Evolutionary conservation across 2,329 filamentous ascomycete species (phyloP).

Genomic region (Didymosphaeria variabile): DNA sequence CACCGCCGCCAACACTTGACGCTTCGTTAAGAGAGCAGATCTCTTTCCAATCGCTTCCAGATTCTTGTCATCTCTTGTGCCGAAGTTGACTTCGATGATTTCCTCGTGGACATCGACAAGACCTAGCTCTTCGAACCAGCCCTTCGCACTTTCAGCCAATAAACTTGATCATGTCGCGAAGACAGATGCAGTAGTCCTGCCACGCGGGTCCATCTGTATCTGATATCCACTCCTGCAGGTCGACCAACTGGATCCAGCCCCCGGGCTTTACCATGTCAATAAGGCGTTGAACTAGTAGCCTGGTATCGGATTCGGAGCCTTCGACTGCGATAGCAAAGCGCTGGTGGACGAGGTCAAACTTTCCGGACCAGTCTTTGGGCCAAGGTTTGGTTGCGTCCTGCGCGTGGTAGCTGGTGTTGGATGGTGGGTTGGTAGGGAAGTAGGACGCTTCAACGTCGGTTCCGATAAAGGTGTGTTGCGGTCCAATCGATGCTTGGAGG

Average conservation of each 20-base stretch:
- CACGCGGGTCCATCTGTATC: neutral
- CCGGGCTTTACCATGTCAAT: slow-evolving; percentile 4
- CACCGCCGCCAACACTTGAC: neutral
- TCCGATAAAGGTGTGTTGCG: slow-evolving; percentile 10
- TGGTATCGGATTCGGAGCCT: neutral
- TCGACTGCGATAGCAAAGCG: slow-evolving; percentile 4
- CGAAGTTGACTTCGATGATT: neutral
- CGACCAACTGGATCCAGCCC: slow-evolving; percentile 12
- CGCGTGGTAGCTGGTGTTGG: neutral
- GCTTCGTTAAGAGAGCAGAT: neutral
- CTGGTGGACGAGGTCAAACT: slow-evolving; percentile 21
- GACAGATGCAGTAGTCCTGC: neutral
- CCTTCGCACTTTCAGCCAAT: neutral
- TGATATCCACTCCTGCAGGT: neutral
- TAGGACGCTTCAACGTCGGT: slow-evolving; percentile 10
- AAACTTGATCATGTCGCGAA: neutral
- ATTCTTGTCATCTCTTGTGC: neutral
- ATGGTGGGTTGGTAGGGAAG: neutral
- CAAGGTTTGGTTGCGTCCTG: slow-evolving; percentile 15
- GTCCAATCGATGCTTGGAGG: neutral
- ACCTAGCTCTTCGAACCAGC: neutral
- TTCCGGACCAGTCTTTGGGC: slow-evolving; percentile 6
- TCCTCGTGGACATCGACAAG: neutral
- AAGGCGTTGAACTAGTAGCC: neutral
- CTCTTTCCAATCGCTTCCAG: neutral